A percentile compares a stretch with the other conserved stretches of the same genome.
Conservation (phyloP, 139 green algal genomes). For the Raphidocelis subcapitata region DNA sequence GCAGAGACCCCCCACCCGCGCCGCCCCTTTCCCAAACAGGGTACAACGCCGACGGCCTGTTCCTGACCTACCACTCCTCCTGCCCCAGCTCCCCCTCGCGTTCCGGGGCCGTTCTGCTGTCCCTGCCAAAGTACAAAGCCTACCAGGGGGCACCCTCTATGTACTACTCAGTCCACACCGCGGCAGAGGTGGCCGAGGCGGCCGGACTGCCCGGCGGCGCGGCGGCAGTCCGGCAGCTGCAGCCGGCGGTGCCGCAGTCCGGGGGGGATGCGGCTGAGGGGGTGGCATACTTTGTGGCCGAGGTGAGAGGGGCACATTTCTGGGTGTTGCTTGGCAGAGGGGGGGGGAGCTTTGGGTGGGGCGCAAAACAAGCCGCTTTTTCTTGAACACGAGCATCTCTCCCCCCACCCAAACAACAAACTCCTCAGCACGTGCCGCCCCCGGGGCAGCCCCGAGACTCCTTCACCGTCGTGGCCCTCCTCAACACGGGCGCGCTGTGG, state of each 20-base stretch:
- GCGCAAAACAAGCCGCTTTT: too few species aligned
- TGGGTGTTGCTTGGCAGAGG: too few species aligned
- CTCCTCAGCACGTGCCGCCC: not conserved
- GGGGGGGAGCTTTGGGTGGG: too few species aligned
- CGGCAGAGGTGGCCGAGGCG: slow-evolving; percentile 5
- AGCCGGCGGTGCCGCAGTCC: slow-evolving; percentile 2
- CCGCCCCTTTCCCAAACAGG: not conserved
- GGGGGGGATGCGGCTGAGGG: not conserved
- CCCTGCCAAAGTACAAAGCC: slow-evolving; percentile 8
- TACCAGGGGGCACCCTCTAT: slow-evolving; percentile 14
- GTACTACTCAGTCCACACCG: slow-evolving; percentile 5
- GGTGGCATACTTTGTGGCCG: slow-evolving; percentile 11
- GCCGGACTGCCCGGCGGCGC: not conserved
- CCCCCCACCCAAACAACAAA: not conserved
- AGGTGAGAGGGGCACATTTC: slow-evolving; percentile 13
- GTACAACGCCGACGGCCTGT: slow-evolving; percentile 21
- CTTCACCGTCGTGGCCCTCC: not conserved
- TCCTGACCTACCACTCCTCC: slow-evolving; percentile 16
- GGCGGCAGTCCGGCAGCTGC: not conserved
- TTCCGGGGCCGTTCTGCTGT: slow-evolving; percentile 3
- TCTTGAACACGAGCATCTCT: not conserved
- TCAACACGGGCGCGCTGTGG: slow-evolving; percentile 18
- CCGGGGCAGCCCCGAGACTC: too few species aligned
- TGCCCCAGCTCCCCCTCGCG: not conserved
- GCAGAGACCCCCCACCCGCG: too few species aligned